Conservation (phyloP, 495 filamentous ascomycete species). For the Bathelium albidoporum region DNA sequence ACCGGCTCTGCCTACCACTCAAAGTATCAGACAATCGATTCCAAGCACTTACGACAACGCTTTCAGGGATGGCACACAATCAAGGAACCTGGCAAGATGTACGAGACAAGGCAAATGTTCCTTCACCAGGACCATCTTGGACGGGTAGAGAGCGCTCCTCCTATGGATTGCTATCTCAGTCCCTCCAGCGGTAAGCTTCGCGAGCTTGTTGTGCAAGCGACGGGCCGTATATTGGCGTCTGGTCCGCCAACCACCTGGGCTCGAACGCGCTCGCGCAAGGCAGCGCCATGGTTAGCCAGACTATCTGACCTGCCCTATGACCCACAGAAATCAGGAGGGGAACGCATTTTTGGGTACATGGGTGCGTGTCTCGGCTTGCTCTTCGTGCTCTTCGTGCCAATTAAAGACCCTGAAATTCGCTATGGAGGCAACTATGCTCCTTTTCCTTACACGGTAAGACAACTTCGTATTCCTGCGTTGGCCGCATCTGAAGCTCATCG, state of each 20-base stretch:
- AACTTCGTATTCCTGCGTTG: not conserved
- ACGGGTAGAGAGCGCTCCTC: conserved; percentile 1
- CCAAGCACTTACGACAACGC: not conserved
- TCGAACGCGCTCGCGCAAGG: not conserved
- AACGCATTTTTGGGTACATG: not conserved
- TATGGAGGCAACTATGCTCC: conserved; percentile 16
- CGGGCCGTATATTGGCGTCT: not conserved
- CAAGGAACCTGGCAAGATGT: not conserved
- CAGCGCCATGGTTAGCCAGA: not conserved
- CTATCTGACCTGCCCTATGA: not conserved
- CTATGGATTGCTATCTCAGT: not conserved
- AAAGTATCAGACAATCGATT: not conserved
- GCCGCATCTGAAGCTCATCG: conserved; percentile 2
- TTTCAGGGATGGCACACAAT: not conserved
- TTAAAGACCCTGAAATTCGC: conserved; percentile 7
- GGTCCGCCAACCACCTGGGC: conserved; percentile 1
- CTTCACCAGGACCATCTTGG: not conserved
- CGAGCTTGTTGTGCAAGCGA: conserved; percentile 2
- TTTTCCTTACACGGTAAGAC: conserved; percentile 13
- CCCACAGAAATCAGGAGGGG: not conserved
- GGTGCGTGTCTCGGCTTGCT: conserved; percentile 9
- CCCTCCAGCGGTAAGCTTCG: conserved; percentile 1
- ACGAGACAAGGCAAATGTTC: not conserved
- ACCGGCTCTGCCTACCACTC: not conserved
- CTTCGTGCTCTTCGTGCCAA: not conserved